These are phyloP conservation scores for Microdochium paspali DNA, from an alignment of 2,329 filamentous ascomycete species.

Conservation along the genomic window DNA sequence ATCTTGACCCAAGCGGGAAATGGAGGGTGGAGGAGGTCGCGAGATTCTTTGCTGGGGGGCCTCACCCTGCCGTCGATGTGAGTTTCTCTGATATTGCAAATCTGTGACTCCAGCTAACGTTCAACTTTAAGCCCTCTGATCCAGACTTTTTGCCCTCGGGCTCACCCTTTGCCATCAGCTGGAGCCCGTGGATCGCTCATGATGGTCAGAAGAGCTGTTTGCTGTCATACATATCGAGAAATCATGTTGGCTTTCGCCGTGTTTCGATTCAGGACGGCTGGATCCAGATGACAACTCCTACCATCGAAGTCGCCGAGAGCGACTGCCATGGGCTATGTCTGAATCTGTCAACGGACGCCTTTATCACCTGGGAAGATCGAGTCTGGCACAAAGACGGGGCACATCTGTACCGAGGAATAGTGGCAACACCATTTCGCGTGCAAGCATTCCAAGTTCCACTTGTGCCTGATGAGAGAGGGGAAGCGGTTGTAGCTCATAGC, in stretches of 20 bases:
- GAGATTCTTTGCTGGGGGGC: constrained; percentile 36
- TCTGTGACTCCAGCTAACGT: neutral
- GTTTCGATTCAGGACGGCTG: constrained; percentile 30
- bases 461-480: constrained; percentile 13
- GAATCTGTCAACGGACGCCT: constrained; percentile 40
- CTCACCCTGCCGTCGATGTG: constrained; percentile 27
- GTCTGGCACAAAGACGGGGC: constrained; percentile 25
- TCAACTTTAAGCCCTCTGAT: constrained; percentile 18
- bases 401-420: constrained; percentile 39
- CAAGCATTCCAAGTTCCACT: constrained; percentile 42
- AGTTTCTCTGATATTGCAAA: constrained; percentile 5
- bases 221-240: constrained; percentile 38
- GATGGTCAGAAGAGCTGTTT: constrained; percentile 27
- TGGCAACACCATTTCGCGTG: constrained; percentile 40
- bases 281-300: constrained; percentile 23
- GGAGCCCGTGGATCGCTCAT: constrained; percentile 40
- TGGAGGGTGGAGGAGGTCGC: constrained; percentile 43
- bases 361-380: constrained; percentile 45
- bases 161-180: constrained; percentile 41
- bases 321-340: constrained; percentile 40
- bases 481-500: constrained; percentile 21
- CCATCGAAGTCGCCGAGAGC: constrained; percentile 25
- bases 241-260: constrained; percentile 46
- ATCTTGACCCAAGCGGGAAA: constrained; percentile 3
- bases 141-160: constrained; percentile 38